Base-by-base conservation (phyloP, 1,284 basidiomycete species). In the Mrakiaceae sp. region DNA sequence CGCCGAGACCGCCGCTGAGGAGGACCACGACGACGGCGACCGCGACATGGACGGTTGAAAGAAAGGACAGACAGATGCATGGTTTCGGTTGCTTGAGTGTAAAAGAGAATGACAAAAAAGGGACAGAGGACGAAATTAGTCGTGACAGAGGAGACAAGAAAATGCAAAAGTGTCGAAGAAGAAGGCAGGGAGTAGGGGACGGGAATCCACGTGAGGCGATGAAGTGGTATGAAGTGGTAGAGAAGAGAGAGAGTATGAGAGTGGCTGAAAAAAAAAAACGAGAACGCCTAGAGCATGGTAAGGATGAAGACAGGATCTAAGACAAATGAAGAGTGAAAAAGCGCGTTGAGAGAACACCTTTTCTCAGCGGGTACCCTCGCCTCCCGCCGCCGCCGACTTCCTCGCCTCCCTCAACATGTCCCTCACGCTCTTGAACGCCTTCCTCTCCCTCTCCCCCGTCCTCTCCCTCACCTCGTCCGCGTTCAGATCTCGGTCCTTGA, bases 401-500 rank as follows among this genome's bases (percentile, higher is more conserved):
- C 57, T 58, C 57, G 16, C 43, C 57, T 46, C 57, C 46, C n/a
- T 58, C 43, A 63, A 42, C 5, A 66, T 51, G 40, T 66, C 65
- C 40, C 60, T 59, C 16, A 66, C 62, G 9, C 56, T 59, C 55
- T 42, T 54, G 55, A 56, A 54, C n/a, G 62, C 58, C 49, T 47
- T 54, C 46, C 43, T 50, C 48, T 63, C 55, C 39, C 14, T 12
- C 16, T 46, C 0, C 10, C 16, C 43, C 14, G 54, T 42, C 5
- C 11, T 10, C 39, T 43, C 50, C 10, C 50, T 16, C 1, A 60
- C 55, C 27, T 42, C 47, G 5, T 43, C 8, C 14, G 48, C n/a
- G 8, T 47, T 51, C 51, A 66, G 27, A 27, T 73, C 72, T 46
- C 70, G 70, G 70, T 91, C 88, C 68, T 83, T 81, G 77, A 87